phyloP scores from a whole-genome alignment of 2,329 filamentous ascomycete genomes.

The Blastomyces emzantsi region DNA sequence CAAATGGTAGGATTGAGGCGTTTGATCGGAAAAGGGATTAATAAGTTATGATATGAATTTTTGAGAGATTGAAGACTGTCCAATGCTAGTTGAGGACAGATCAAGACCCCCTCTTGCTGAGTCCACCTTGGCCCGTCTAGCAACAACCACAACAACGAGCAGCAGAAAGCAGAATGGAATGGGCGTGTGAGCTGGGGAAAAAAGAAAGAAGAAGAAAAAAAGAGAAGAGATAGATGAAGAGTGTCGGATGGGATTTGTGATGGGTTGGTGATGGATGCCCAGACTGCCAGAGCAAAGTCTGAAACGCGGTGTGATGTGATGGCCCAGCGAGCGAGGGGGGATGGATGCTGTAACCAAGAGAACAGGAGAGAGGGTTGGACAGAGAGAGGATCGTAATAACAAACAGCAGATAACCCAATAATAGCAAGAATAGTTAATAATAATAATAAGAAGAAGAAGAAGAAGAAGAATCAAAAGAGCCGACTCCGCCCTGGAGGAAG shows the following conservation, averaged over 20 bases:
- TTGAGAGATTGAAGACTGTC: not conserved
- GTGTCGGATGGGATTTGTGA: no score
- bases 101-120: not conserved
- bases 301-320: not conserved
- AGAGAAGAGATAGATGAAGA: not conserved
- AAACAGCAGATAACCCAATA: not conserved
- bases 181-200: not conserved
- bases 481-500: no score
- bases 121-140: not conserved
- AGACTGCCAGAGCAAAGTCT: no score
- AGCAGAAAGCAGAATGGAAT: not conserved
- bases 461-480: no score
- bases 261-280: no score
- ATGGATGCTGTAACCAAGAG: conserved; percentile 2
- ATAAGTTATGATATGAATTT: not conserved
- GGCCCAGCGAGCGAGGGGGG: not conserved
- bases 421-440: no score
- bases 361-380: conserved; percentile 1
- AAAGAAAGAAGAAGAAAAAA: not conserved
- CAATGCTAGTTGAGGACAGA: not conserved
- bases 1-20: not conserved
- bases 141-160: not conserved
- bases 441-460: no score
- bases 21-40: not conserved
- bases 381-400: not conserved